Base-by-base conservation (phyloP, 1,284 basidiomycete species). In the Pseudozyma tsukubaensis region DNA sequence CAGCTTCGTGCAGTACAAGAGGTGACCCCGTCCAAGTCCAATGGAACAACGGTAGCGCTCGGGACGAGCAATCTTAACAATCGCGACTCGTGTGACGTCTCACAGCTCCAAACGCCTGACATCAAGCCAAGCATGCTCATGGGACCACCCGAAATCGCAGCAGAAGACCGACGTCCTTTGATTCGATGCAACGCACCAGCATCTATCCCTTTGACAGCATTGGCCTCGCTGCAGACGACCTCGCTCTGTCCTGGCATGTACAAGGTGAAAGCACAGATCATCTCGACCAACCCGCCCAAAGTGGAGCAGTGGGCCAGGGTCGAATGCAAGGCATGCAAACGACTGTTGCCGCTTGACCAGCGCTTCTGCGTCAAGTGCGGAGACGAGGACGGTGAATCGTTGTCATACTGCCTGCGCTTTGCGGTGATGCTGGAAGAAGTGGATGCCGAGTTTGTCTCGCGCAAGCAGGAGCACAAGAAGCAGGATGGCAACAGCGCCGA, bases 341-440 rank as follows among this genome's bases (percentile, higher is more conserved):
- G 62, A 3, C 47, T 72, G 12, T 21, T 76, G 1, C 74, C 74
- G 2, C 32, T 57, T 29, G 70, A 72, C 16, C 52, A 73, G 39
- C 59, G 62, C 19, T 76, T 76, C 59, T 76, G 74, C 59, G 42
- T 48, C 53, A 61, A 47, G 36, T 76, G 74, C 45, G 66, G 53
- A 7, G 70, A 76, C 32, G 74, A 72, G 32, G 74, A 73, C 12
- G 74, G 74, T 43, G 57, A 57, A 21, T 59, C 59, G 16, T 51
- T 75, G 3, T 43, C 51, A 21, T 68, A 68, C 52, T 64, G 64
- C 14, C 37, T 75, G 11, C 63, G 72, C 2, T 75, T 75, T 32
- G 68, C 68, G 7, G n/a, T 75, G 14, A 65, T 75, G 64, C 50
- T 75, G 43, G 56, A 75, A 29, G 72, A 75, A 48, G 50, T 65